Evolutionary conservation across 176 grass and related monocot species (phyloP).

Genomic region (Stipa capillata): DNA sequence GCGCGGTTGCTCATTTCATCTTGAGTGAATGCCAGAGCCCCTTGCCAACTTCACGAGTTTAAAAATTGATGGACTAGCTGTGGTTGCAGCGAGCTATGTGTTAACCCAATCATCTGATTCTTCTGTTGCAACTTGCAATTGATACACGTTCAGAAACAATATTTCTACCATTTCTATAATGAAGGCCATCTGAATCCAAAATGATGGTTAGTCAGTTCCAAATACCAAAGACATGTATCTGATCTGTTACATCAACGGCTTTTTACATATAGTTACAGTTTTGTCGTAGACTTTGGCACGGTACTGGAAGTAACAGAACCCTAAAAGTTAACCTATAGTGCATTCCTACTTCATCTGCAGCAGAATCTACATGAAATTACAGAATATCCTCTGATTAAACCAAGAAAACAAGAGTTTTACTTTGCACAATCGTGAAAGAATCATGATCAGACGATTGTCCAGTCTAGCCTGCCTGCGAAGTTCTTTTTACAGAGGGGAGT

Average conservation of each 20-base stretch:
- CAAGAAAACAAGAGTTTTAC: not conserved
- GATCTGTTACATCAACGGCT: not conserved
- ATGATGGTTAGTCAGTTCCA: not conserved
- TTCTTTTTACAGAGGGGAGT: constrained; percentile 58
- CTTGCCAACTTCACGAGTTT: too few relatives aligned
- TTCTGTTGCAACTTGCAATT: not conserved
- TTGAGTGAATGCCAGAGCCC: too few relatives aligned
- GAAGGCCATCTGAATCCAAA: not conserved
- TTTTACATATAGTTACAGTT: not conserved
- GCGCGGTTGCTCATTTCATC: too few relatives aligned
- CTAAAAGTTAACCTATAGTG: not conserved
- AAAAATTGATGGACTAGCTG: too few relatives aligned
- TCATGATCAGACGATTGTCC: not conserved
- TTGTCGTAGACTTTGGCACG: not conserved
- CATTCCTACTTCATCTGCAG: not conserved
- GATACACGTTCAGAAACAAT: not conserved
- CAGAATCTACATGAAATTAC: constrained; percentile 5
- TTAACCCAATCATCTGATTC: not conserved
- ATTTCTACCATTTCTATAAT: not conserved
- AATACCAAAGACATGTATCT: not conserved
- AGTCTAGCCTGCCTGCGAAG: constrained; percentile 65
- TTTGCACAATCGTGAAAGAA: constrained; percentile 21
- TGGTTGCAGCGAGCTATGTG: too few relatives aligned
- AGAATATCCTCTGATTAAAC: not conserved
- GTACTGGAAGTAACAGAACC: not conserved